phyloP scores from a whole-genome alignment of 2,329 filamentous ascomycete species.

The Microsporum ferrugineum region DNA sequence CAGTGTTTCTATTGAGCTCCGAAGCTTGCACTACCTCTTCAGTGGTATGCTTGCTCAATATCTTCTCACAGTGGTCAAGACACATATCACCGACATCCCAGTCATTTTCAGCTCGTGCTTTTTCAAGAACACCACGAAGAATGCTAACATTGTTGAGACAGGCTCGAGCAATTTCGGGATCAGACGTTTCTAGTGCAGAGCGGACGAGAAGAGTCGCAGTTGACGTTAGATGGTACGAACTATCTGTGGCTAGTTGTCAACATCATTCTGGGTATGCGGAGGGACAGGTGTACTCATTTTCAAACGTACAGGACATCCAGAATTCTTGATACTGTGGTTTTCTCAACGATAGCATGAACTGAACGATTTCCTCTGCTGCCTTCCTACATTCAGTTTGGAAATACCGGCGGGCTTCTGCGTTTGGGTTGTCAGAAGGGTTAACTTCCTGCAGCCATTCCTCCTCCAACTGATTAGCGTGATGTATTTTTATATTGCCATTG shows the following conservation, averaged over 20 bases:
- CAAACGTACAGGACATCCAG: conserved; percentile 38
- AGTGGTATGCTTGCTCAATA: conserved; percentile 29
- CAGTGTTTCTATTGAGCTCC: background rate
- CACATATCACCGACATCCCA: conserved; percentile 48
- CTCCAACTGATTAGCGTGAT: conserved; percentile 1
- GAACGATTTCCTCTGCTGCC: conserved; percentile 38
- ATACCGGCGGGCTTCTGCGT: conserved; percentile 39
- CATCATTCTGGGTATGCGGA: background rate
- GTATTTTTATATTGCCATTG: background rate
- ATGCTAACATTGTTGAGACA: conserved; percentile 39
- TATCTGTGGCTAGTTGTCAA: conserved; percentile 23
- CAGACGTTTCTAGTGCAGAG: conserved; percentile 41
- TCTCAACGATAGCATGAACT: conserved; percentile 39
- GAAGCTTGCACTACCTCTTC: conserved; percentile 10
- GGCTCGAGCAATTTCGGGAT: conserved; percentile 35
- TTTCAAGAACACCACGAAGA: conserved; percentile 38
- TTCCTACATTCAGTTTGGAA: conserved; percentile 37
- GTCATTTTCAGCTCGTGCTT: conserved; percentile 39
- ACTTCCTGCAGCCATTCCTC: conserved; percentile 25
- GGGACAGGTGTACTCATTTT: background rate
- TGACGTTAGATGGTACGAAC: conserved; percentile 43
- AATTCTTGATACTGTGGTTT: conserved; percentile 42
- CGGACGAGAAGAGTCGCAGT: conserved; percentile 44
- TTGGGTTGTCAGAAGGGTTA: conserved; percentile 28
- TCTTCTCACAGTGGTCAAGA: conserved; percentile 39